Base-by-base conservation (phyloP, 1,139 yeast species). In the Keqinozyma sinolaborantium region DNA sequence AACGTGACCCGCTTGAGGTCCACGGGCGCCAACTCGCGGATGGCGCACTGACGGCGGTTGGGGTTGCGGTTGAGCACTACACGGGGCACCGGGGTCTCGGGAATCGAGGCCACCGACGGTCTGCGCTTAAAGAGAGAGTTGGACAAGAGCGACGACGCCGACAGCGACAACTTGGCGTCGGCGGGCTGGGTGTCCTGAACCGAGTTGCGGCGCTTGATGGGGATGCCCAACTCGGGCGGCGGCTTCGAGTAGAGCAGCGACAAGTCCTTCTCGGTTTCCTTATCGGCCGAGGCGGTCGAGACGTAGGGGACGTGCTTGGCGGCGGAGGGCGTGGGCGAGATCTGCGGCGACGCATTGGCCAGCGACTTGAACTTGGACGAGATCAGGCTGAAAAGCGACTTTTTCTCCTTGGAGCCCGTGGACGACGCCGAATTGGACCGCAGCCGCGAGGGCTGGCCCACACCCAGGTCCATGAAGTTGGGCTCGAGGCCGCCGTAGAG, bases 1-100 rank as follows among this genome's bases (percentile, higher is more conserved):
- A 90, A 90, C 2, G 77, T 70, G 3, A 90, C 97, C 35, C 94
- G 58, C 44, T 72, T 72, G 40, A 83, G 60, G n/a, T 63, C 60
- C 4, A 60, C 51, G 14, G 35, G 44, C 14, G 47, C 38, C 25
- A 71, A 51, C 25, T 68, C 73, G 28, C 63, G 63, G 10, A 73
- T 46, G 2, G 70, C 70, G 14, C 60, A 40, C 9, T 50, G 44
- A 14, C 53, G 47, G 35, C 68, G 56, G 40, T 60, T 57, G 12
- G 67, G 68, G 44, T 73, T 74, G 46, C 60, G 72, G 48, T 75
- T 76, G 36, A 74, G 51, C 5, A 72, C 57, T 13, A 69, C 57
- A 24, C 77, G 46, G 10, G 38, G 37, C n/a, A 32, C 28, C 2
- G 33, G 19, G 2, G 36, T 29, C 1, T 27, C 5, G 4, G 37